Conservation (phyloP, 257 asterid genomes). For the Agastache rugosa region DNA sequence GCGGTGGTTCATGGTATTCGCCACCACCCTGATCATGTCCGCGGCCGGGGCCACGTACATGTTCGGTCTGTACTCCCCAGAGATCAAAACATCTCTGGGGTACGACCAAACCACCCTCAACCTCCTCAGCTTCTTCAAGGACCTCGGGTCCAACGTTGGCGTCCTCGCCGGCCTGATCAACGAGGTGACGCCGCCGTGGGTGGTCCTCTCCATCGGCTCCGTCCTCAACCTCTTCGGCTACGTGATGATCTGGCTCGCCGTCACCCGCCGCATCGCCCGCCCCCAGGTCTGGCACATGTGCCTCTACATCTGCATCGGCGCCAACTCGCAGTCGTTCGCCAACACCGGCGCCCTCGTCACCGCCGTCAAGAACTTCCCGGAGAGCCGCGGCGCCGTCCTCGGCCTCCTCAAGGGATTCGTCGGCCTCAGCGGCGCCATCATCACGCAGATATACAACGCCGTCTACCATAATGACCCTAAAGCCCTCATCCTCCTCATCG, state of each 20-base stretch:
- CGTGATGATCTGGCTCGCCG: constrained; percentile 86
- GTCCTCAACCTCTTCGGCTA: constrained; percentile 77
- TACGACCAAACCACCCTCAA: constrained; percentile 84
- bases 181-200: constrained; percentile 93
- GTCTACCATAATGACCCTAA: constrained; percentile 45
- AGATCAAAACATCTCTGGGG: constrained; percentile 56
- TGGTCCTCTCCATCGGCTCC: constrained; percentile 74
- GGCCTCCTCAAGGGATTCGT: constrained; percentile 63
- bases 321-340: constrained; percentile 82
- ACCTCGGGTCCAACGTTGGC: constrained; percentile 77
- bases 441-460: constrained; percentile 55
- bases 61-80: constrained; percentile 68
- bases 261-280: constrained; percentile 45
- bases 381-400: constrained; percentile 58
- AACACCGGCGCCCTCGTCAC: constrained; percentile 90
- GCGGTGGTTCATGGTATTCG: constrained; percentile 86
- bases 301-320: constrained; percentile 76
- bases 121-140: constrained; percentile 82
- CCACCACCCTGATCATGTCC: constrained; percentile 65
- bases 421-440: constrained; percentile 63
- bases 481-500: constrained; percentile 55
- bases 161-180: constrained; percentile 69
- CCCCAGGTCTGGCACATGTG: constrained; percentile 86
- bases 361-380: constrained; percentile 79
- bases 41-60: constrained; percentile 91